Base-by-base conservation (phyloP, 495 filamentous ascomycete genomes). In the Penicillium alfredii region DNA sequence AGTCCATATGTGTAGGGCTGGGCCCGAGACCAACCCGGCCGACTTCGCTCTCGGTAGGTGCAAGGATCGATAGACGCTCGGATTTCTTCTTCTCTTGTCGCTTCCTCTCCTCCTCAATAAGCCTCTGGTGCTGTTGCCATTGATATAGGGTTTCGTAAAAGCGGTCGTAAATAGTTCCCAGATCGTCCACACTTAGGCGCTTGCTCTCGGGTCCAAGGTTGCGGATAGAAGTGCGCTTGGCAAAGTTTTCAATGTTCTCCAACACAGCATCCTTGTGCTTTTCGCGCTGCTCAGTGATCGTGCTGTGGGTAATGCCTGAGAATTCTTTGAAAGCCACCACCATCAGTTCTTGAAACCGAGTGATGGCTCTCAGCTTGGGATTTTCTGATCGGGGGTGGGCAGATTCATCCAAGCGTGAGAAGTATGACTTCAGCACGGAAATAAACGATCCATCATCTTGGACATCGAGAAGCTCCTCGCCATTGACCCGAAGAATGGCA, bases 241-340 rank as follows among this genome's bases (percentile, higher is more conserved):
- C 87, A 51, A 98, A 98, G 40, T 75, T 94, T 63, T 97, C 93
- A 46, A 98, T 98, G 44, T 85, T 94, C 47, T 84, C 84, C 19
- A 98, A 63, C 8, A 98, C 88, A 3, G 81, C 80, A 52, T 88
- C 86, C 60, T 95, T 97, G 61, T 94, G 88, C 55, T 88, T 94
- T 10, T 81, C 69, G 13, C 92, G 84, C 44, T 93, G 78, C 43
- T 97, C 92, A 2, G 77, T 80, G 35, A 98, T 88, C 23, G 83
- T 95, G 48, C 75, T 80, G 51, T 97, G 90, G 0, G 92, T 98
- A 51, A 98, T 94, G 6, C 79, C 86, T 1, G 90, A 81, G 49
- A 98, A 98, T 50, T 98, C 92, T 42, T 93, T 95, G 69, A 97
- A 97, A 8, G 92, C 92, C 3, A 96, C 89, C 2, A 98, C 92